Evolutionary conservation across 2,329 filamentous ascomycete genomes (phyloP), one percentile per base, ranked within the genome.

Genomic region (Teratosphaeriaceae sp.): DNA sequence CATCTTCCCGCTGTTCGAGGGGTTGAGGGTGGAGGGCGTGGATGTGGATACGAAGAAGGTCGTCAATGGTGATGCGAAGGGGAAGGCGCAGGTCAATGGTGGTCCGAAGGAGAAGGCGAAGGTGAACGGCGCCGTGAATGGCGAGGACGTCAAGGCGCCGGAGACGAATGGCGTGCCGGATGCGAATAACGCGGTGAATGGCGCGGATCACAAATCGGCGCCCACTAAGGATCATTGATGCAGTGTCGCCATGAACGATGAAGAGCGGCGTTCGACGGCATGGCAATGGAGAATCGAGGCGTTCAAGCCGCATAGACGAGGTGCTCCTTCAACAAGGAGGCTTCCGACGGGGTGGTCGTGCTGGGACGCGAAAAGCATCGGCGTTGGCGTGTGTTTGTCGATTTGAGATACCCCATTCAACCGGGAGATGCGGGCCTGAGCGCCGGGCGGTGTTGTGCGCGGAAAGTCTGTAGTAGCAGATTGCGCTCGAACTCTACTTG

Each of bases 1-100:
- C 43, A 85, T 98, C 54, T 97, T 95, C 63, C 78, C 85, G 35
- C 73, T 97, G 20, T 92, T 98, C 62, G 78, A 89, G 13, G 88
- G 80, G 19, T 74, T 98, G 3, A 64, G 76, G 47, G 79, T 86
- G n/a, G 68, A 78, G 35, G 76, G 81, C 48, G 68, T 88, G 38
- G 76, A 85, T 40, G 20, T 13, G 7, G 42, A 38, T 42, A 37
- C 12, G 45, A 53, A 34, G 44, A 50, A 21, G 24, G 38, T 2
- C 19, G 42, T 44, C 9, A 54, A 52, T 36, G 53, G 48, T 15
- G 47, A 50, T 15, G 35, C 18, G 16, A 38, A 42, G 6, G 37
- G 23, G 16, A 30, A 40, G 6, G 22, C 5, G 16, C 18, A 40
- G 15, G 13, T n/a, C 31, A 33, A 40, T 16, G 16, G 20, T n/a